Base-by-base conservation (phyloP, 1,284 basidiomycete species). In the Rhizopogon parksii region DNA sequence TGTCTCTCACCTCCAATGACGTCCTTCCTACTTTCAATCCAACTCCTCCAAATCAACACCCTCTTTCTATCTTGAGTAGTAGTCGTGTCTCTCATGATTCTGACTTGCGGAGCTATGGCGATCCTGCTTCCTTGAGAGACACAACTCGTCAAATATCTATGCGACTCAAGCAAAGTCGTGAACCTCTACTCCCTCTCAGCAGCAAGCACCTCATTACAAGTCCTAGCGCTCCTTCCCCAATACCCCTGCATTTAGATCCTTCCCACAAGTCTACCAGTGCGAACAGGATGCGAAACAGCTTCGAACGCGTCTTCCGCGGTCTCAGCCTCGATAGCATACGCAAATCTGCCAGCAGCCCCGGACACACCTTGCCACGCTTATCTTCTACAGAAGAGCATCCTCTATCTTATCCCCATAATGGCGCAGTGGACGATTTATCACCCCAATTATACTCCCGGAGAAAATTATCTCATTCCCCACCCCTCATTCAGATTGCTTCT, bases 111-210 rank as follows among this genome's bases (percentile, higher is more conserved):
- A 70, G 63, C 55, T 50, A 59, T 11, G 62, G 60, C 8, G 61
- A 63, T 36, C 69, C 68, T 4, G 60, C 61, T 45, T 64, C 64
- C 32, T 63, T 68, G 60, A 52, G 61, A 61, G 58, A 59, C 54
- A 30, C 64, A 59, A n/a, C 50, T 67, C 56, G 43, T 36, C 47
- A 51, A 14, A 50, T 57, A 11, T 27, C 52, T 7, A 74, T 71
- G 52, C 70, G 71, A 7, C 64, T 70, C 40, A 86, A 84, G 60
- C 76, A 74, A 51, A 85, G 83, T 61, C 75, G 81, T 36, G 85
- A 88, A 55, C 82, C 83, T 1, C 70, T 87, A 42, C 71, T 88
- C 2, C 83, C 84, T 6, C 67, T 78, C 27, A 68, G 66, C 39
- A 65, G 59, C 37, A 51, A 51, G 1, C 59, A 57, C 30, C 42